Base-by-base conservation (phyloP, 2,329 filamentous ascomycete species). In the Tolypocladium tropicale region DNA sequence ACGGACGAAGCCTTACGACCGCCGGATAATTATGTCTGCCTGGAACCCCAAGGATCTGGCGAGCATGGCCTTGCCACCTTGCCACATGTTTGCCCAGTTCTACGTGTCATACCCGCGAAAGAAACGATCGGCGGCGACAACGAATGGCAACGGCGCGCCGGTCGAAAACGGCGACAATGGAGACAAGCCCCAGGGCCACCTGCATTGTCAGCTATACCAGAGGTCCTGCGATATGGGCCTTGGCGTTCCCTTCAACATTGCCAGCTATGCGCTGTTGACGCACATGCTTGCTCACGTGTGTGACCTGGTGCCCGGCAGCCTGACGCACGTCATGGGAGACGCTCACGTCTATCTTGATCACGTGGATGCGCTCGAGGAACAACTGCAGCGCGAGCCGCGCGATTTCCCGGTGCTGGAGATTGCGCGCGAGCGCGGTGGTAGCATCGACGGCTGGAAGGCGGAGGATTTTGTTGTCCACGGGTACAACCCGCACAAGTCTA, bases 31-130 rank as follows among this genome's bases (percentile, higher is more conserved):
- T 59, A 79, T 99, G 57, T 88, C 81, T 60, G 94, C 94, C 0
- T 99, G 94, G 94, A 99, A 99, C 69, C 92, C 92, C 0, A 82
- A 82, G 9, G 92, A 96, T 70, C 71, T 96, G 61, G 80, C 80
- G 62, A 86, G 88, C 69, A 96, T 96, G 93, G 93, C 90, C 1
- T 76, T 96, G 33, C 92, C 93, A 60, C 93, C 93, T 1, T 96
- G 92, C 69, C 93, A 96, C 74, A 95, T 96, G 90, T 96, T 96
- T 76, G 92, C 92, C 6, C 93, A 96, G 68, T 96, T 96, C 67
- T 96, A 95, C 69, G 90, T 95, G 21, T 89, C 85, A 0, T 95
- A 84, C 68, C 88, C 88, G 12, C 64, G 70, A 16, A 56, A 64
- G 18, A 61, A 55, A 50, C 41, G 37, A 48, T 25, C 49, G 23